Evolutionary conservation across 345 rosid species (phyloP).

Genomic region (Citrus sinensis): DNA sequence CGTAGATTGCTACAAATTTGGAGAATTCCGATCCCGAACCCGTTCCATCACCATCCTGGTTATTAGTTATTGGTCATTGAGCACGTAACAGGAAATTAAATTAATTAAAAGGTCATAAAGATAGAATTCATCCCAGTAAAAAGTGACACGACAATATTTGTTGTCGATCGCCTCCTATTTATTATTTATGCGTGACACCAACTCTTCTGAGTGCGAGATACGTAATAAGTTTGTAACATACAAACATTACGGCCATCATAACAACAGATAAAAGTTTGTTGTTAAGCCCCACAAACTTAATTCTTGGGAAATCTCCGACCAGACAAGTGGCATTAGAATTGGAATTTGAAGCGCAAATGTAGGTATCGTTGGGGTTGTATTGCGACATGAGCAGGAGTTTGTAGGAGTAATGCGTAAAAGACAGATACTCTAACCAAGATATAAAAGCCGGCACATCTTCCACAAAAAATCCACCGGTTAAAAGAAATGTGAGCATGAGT

Average conservation of each 20-base stretch:
- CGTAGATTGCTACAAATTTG: no score
- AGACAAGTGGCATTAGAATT: constrained; percentile 19
- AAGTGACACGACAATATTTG: no score
- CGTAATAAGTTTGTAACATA: constrained; percentile 42
- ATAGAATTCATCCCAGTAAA: no score
- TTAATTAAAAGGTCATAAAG: no score
- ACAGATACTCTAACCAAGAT: constrained; percentile 46
- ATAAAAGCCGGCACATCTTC: constrained; percentile 48
- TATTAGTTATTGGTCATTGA: no score
- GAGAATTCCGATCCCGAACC: no score
- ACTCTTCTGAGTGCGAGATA: constrained; percentile 50
- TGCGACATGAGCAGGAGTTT: constrained; percentile 49
- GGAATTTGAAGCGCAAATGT: constrained; percentile 23
- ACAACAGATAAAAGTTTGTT: constrained; percentile 22
- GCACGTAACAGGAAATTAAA: no score
- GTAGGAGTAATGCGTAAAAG: constrained; percentile 40
- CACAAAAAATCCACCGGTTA: constrained; percentile 50
- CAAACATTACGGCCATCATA: constrained; percentile 42
- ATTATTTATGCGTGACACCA: constrained; percentile 22
- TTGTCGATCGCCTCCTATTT: no score
- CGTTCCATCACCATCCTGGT: no score
- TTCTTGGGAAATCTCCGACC: constrained; percentile 41
- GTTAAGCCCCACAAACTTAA: constrained; percentile 42
- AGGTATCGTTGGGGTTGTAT: constrained; percentile 33
- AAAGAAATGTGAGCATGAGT: constrained; percentile 37